A percentile compares a stretch with the other conserved stretches of the same genome.
Evolutionary conservation across 441 rosid genomes (phyloP).

Genomic region (Euphorbia schlechtendalii): DNA sequence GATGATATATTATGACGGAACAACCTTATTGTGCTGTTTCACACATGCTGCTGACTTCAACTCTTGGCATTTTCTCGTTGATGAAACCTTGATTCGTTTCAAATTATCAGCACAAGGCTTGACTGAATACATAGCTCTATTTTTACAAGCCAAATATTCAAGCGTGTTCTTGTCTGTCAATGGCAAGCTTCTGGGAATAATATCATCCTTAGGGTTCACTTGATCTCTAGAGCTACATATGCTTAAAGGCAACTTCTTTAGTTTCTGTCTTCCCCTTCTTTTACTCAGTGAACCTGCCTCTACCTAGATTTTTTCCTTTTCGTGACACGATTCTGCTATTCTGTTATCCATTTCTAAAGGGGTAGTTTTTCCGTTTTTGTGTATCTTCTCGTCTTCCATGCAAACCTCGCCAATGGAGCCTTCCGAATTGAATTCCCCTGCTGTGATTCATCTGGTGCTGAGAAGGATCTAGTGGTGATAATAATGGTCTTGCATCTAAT

Average conservation of each 20-base stretch:
- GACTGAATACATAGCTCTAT: conserved; percentile 35
- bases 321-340: conserved; percentile 36
- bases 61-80: conserved; percentile 50
- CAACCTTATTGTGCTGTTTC: conserved; percentile 50
- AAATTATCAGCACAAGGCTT: conserved; percentile 40
- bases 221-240: conserved; percentile 33
- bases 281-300: conserved; percentile 40
- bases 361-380: conserved; percentile 24
- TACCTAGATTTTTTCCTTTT: conserved; percentile 41
- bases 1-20: conserved; percentile 38
- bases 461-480: too few relatives aligned
- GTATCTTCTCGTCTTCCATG: conserved; percentile 29
- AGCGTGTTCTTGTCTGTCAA: conserved; percentile 38
- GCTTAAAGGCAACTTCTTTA: background rate
- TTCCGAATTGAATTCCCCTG: conserved; percentile 53
- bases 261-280: conserved; percentile 20
- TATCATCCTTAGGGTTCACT: conserved; percentile 41
- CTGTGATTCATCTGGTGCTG: too few relatives aligned
- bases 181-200: conserved; percentile 26
- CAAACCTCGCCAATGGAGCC: conserved; percentile 36
- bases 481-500: too few relatives aligned
- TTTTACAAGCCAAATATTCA: conserved; percentile 21
- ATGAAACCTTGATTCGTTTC: conserved; percentile 39
- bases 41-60: conserved; percentile 47
- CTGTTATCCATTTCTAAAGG: conserved; percentile 25